phyloP scores from a whole-genome alignment of 1,139 yeast genomes.

The Taphrina confusa region DNA sequence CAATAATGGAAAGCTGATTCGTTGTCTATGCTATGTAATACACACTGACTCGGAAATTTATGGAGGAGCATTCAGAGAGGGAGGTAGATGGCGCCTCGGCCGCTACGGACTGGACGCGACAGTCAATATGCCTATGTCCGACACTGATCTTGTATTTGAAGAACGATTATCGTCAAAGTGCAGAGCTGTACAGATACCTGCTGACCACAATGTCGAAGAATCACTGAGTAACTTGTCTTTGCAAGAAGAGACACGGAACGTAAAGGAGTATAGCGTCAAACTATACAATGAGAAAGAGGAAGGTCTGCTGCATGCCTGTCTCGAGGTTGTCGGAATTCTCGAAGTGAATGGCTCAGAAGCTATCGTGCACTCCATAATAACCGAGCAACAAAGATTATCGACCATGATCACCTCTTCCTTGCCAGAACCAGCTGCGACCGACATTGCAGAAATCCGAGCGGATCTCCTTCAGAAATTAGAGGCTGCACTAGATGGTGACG shows the following conservation, averaged over 20 bases:
- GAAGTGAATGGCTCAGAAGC: slow-evolving; percentile 6
- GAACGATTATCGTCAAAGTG: slow-evolving; percentile 21
- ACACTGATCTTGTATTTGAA: slow-evolving; percentile 17
- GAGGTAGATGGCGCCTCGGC: slow-evolving; percentile 28
- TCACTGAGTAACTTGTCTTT: slow-evolving; percentile 4
- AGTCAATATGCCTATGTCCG: neutral
- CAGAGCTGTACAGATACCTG: neutral
- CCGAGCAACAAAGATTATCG: slow-evolving; percentile 19
- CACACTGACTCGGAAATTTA: slow-evolving; percentile 29
- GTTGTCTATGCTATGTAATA: slow-evolving; percentile 18
- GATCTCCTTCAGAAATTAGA: slow-evolving; percentile 21
- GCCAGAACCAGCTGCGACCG: neutral
- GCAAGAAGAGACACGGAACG: neutral
- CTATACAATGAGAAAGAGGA: slow-evolving; percentile 30
- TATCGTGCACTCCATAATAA: slow-evolving; percentile 16
- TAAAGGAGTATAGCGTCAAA: neutral
- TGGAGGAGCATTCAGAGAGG: slow-evolving; percentile 22
- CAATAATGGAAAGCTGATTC: slow-evolving; percentile 10
- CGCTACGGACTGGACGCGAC: slow-evolving; percentile 27
- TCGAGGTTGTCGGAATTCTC: slow-evolving; percentile 22
- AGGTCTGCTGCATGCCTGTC: slow-evolving; percentile 26
- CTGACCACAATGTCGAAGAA: neutral
- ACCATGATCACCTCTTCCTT: slow-evolving; percentile 3
- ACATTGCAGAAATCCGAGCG: slow-evolving; percentile 6
- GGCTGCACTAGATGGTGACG: slow-evolving; percentile 29